Evolutionary conservation across 108 stramenopile species (phyloP), one percentile per base, ranked within the genome.

Genomic region (Stephanodiscus minutulus): DNA sequence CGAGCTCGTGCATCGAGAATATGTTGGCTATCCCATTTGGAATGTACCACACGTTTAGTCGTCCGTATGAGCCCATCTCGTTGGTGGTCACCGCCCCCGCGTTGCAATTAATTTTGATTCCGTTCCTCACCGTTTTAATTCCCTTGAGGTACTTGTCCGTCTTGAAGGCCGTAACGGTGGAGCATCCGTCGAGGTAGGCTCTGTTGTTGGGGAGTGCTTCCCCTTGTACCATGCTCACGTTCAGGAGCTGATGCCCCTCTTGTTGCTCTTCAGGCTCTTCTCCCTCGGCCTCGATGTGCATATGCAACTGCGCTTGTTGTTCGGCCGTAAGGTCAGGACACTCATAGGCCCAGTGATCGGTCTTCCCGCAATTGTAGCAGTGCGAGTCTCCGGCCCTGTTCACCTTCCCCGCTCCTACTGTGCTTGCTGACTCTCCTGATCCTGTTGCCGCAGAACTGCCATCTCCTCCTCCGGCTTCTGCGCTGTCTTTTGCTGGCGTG

Each of bases 21-120:
- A 77, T 71, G 36, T 70, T 77, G 4, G 76, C 76, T 18, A 77
- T 71, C 9, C 64, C 76, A 5, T 31, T 25, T 24, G 29, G 31
- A 33, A 57, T 53, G n/a, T 61, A 10, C 76, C 76, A 76, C 13
- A 70, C 60, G 1, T 76, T 21, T 36, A 68, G 50, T 20, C 21
- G 15, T 31, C 68, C 68, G 1, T 61, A 47, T 17, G 15, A n/a
- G 20, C 76, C 76, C 21, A 15, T 1, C 18, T 54, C 43, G 13
- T 50, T 53, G 8, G 59, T 50, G 3, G 2, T 9, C 1, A 11
- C n/a, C 1, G 41, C 61, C 15, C 76, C 76, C 17, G 68, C 68
- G 49, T 76, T 76, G 68, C 61, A 46, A 28, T 76, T 44, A 27
- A 33, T 41, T 17, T 18, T 62, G 3, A 76, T 9, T 1, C 52